A percentile compares a stretch with the other conserved stretches of the same genome.
Evolutionary conservation across 257 asterid species (phyloP).

Genomic region (Nicotiana tomentosiformis): DNA sequence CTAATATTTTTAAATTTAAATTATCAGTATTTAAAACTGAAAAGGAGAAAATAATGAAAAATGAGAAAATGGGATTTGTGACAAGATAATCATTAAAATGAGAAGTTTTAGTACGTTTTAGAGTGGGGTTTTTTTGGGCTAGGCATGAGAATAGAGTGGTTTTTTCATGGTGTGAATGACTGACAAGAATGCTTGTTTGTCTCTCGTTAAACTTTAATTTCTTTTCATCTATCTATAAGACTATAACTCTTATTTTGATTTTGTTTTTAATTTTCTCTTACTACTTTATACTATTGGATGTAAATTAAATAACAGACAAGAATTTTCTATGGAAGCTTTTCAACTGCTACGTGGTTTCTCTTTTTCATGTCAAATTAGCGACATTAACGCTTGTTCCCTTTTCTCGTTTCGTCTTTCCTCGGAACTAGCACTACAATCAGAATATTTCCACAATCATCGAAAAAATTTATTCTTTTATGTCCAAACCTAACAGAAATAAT

Average conservation of each 20-base stretch:
- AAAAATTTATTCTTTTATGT: not conserved
- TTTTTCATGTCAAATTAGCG: constrained; percentile 57
- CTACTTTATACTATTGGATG: constrained; percentile 12
- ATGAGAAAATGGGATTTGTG: not conserved
- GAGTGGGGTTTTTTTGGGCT: not conserved
- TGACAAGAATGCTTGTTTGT: constrained; percentile 66
- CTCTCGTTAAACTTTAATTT: constrained; percentile 18
- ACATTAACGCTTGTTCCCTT: constrained; percentile 35
- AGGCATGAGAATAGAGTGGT: not conserved
- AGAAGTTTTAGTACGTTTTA: not conserved
- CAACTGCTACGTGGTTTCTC: constrained; percentile 55
- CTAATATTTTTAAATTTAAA: no score
- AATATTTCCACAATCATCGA: not conserved
- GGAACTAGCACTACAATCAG: constrained; percentile 37
- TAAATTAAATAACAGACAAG: constrained; percentile 46
- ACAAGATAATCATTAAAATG: constrained; percentile 2
- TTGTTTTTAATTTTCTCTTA: not conserved
- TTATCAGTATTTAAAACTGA: no score
- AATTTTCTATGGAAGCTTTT: constrained; percentile 62
- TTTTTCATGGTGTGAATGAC: constrained; percentile 9
- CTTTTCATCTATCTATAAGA: not conserved
- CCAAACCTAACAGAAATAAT: not conserved
- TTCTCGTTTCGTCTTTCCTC: constrained; percentile 36
- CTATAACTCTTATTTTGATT: not conserved
- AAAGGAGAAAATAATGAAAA: not conserved